Conservation (phyloP, 306 rosid genomes). For the Quercus variabilis region DNA sequence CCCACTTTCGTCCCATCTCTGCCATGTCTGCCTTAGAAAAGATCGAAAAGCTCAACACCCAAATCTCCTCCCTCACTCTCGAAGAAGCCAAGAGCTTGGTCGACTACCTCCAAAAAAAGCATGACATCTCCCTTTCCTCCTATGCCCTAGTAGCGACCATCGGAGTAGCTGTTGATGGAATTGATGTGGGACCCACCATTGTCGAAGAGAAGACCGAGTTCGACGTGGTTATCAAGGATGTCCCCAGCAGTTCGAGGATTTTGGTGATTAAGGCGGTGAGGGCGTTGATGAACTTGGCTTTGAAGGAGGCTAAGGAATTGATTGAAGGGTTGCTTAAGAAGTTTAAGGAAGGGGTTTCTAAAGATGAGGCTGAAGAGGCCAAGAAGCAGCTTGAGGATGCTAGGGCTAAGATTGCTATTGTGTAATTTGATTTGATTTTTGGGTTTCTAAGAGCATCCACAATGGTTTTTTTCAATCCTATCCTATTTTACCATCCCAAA, state of each 20-base stretch:
- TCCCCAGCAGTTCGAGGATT: conserved; percentile 75
- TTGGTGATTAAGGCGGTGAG: conserved; percentile 89
- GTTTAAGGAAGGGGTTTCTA: conserved; percentile 66
- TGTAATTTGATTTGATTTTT: conserved; percentile 29
- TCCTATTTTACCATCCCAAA: too few species aligned
- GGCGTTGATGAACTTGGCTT: conserved; percentile 68
- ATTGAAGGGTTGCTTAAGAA: conserved; percentile 93
- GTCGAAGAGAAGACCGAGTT: conserved; percentile 91
- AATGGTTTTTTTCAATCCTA: too few species aligned
- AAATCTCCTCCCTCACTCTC: conserved; percentile 66
- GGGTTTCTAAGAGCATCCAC: neutral
- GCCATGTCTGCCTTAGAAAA: conserved; percentile 58
- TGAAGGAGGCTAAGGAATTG: conserved; percentile 95
- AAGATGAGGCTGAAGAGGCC: conserved; percentile 91
- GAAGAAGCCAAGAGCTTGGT: conserved; percentile 77
- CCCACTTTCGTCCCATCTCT: conserved; percentile 52
- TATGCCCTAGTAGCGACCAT: conserved; percentile 55
- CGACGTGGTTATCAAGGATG: conserved; percentile 82
- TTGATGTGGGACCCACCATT: neutral
- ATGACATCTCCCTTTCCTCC: conserved; percentile 74
- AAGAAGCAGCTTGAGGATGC: conserved; percentile 92
- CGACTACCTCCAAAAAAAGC: conserved; percentile 85
- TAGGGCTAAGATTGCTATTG: conserved; percentile 76
- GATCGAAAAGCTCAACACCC: conserved; percentile 55
- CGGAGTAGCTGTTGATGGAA: too few species aligned